Evolutionary conservation across 75 land plant genomes (phyloP), one percentile per base, ranked within the genome.

Genomic region (Pseudotsuga menziesii): DNA sequence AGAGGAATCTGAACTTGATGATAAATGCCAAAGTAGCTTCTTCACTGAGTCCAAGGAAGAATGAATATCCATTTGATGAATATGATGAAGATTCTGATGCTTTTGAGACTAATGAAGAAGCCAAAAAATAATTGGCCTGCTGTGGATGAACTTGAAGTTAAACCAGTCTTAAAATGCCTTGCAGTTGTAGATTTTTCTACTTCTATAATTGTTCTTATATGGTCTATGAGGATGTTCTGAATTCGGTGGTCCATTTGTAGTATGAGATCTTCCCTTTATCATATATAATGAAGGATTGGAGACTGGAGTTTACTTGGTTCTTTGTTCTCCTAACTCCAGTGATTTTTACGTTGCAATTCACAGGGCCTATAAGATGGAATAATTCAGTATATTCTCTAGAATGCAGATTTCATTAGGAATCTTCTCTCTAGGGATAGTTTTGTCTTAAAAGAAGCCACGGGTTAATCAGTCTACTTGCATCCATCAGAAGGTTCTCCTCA

Each of bases 1-100:
- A 26, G 85, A 80, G 67, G 67, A 78, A 55, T 83, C 83, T 5
- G 85, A 79, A 32, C 77, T 19, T 36, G 71, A 66, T 3, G 71
- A 66, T 17, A n/a, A 36, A 36, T 35, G 39, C 36, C 5, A 66
- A 36, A 66, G 71, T 36, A 36, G 76, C 0, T 19, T 20, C 7
- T 48, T 19, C 56, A 15, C 5, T 16, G 57, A 44, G 17, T 15
- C 17, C 52, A 32, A 44, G 16, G 55, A 44, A 73, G n/a, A n/a
- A n/a, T n/a, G 39, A 55, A 5, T 32, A 73, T 48, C 6, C 5
- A 16, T 83, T 79, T 44, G 83, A 66, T 59, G 57, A 69, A 76
- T 58, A 20, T 13, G 83, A 66, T 59, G 57, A 69, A 76, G 63
- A 20, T 19, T 16, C n/a, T 20, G 55, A 66, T 17, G 39, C 22